These are phyloP conservation scores for Chamaenerion angustifolium DNA, from an alignment of 345 rosid genomes.

Conservation along the genomic window DNA sequence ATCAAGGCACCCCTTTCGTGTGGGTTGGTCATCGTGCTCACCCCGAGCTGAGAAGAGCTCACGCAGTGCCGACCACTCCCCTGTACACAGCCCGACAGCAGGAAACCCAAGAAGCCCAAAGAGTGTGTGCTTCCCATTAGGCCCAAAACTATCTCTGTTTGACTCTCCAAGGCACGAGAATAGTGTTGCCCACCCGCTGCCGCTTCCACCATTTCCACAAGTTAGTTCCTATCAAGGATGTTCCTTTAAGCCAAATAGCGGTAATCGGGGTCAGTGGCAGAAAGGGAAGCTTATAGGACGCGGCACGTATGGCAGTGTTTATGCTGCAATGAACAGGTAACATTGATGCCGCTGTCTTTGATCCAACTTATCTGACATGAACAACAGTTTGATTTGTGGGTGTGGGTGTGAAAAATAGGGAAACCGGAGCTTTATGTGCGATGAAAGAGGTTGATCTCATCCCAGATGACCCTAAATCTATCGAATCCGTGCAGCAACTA, in stretches of 20 bases:
- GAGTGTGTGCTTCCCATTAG: conserved; percentile 11
- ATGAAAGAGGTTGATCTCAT: conserved; percentile 53
- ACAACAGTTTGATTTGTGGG: background rate
- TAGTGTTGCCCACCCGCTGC: conserved; percentile 40
- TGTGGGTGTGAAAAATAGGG: conserved; percentile 22
- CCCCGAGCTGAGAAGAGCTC: conserved; percentile 12
- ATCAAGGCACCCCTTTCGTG: conserved; percentile 5
- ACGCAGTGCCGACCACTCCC: conserved; percentile 22
- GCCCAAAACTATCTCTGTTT: conserved; percentile 9
- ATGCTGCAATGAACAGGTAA: conserved; percentile 41
- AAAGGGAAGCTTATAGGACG: conserved; percentile 70
- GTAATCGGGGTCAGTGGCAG: conserved; percentile 42
- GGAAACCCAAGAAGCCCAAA: conserved; percentile 10
- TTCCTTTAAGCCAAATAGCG: conserved; percentile 13
- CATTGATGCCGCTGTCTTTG: background rate
- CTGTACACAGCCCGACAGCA: conserved; percentile 19
- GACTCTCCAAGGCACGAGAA: conserved; percentile 22
- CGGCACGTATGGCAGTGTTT: conserved; percentile 67
- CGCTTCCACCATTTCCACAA: conserved; percentile 47
- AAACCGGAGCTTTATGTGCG: conserved; percentile 65
- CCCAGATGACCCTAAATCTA: conserved; percentile 48
- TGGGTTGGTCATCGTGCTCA: conserved; percentile 10
- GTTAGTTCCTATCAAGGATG: conserved; percentile 12
- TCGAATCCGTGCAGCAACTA: conserved; percentile 53
- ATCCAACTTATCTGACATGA: background rate